Evolutionary conservation across 1,284 basidiomycete genomes (phyloP), one percentile per base, ranked within the genome.

Genomic region (Cystobasidium slooffiae): DNA sequence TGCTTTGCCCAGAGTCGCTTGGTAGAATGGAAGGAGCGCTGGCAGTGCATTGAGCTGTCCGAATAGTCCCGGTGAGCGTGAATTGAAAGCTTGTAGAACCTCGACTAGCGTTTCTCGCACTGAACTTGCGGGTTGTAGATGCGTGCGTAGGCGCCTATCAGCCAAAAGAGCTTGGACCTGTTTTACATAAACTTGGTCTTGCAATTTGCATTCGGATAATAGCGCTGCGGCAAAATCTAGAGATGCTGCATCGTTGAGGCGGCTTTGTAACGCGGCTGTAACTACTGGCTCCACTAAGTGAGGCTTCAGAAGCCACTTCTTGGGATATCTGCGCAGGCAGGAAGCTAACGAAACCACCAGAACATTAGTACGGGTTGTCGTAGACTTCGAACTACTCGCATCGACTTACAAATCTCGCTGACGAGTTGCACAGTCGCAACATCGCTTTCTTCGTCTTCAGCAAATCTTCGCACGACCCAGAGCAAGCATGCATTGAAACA

Each of bases 251-350:
- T 86, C 84, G 0, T 82, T 79, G 12, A 94, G 82, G 16, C 87
- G 85, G 75, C 87, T 84, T 78, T 89, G 89, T 47, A 92, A 83
- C 1, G 88, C 85, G 0, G 88, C 87, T 6, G 86, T 86, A 46
- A 96, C 80, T 31, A 93, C 83, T 0, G 92, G 89, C 75, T 97
- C 94, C 0, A 88, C 88, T 7, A 90, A 82, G 77, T 90, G 87
- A 0, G 85, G 77, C 76, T 89, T 90, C 47, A 88, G 82, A 55
- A 75, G 75, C 62, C 74, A 75, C 20, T 68, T 72, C 67, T 58
- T 47, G 20, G 12, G 24, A 67, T 49, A 51, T 3, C 24, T 9
- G 9, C 47, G 16, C 24, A 73, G 41, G n/a, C 62, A 55, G 1
- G 20, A 16, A 6, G 39, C 52, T 68, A 43, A 16, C 14, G 49